Evolutionary conservation across 2,329 filamentous ascomycete species (phyloP), one percentile per base, ranked within the genome.

Genomic region (Sphaerulina musiva): DNA sequence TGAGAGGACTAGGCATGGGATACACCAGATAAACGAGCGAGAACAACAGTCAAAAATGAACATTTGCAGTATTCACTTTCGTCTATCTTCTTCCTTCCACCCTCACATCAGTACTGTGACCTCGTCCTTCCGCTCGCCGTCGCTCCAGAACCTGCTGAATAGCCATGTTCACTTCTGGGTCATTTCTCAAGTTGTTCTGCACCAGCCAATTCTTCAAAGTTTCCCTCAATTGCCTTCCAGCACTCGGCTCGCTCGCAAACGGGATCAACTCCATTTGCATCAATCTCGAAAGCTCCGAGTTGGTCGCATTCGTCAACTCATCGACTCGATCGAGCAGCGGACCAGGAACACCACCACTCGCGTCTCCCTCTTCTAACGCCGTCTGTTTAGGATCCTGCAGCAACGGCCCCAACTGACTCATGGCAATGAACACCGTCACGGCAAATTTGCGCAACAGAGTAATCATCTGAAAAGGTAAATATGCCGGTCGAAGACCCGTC

Each of bases 201-300:
- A 96, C 83, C 62, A 97, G 75, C 80, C 89, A 95, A 65, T 93
- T 88, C 71, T 85, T 87, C 72, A 96, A 80, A 64, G 86, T 87
- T 40, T 79, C 78, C 58, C 83, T 80, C 65, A 95, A 72, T 55
- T 82, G 82, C 43, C 76, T 76, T 45, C 86, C 74, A 57, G 80
- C 78, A 57, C 80, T 78, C 36, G 79, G 73, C 65, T 95, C 86
- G n/a, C 84, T 85, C 48, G 78, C 81, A 70, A 90, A 96, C 0
- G 92, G 92, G 49, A 83, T 83, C 70, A 91, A 80, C 65, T 95
- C 89, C 69, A 95, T 76, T 45, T 85, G 83, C 68, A 95, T 73
- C 56, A 95, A 70, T 51, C 86, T 78, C 6, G 75, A 74, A 0
- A 85, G 78, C 66, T 96, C 90, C n/a, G 73, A 70, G 60, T 93